phyloP scores from a whole-genome alignment of 345 rosid species.

The Corymbia maculata region DNA sequence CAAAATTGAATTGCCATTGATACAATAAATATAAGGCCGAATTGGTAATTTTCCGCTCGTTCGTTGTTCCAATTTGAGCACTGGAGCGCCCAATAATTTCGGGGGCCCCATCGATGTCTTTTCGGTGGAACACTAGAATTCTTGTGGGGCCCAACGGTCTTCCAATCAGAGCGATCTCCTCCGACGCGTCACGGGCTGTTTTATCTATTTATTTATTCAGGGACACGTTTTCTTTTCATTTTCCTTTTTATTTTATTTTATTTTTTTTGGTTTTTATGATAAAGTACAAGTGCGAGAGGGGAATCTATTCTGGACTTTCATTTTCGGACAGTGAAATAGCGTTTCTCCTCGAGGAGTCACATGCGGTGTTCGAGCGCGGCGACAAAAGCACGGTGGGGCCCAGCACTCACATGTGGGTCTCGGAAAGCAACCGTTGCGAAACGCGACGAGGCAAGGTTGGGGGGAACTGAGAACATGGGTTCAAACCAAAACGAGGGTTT shows the following conservation, averaged over 20 bases:
- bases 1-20: not conserved
- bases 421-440: not conserved
- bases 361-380: not conserved
- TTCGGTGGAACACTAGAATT: not conserved
- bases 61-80: not conserved
- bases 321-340: not conserved
- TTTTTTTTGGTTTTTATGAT: not conserved
- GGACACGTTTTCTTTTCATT: not conserved
- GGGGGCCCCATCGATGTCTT: not conserved
- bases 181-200: not conserved
- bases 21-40: not conserved
- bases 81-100: not conserved
- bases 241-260: not conserved
- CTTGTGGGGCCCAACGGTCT: not conserved
- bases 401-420: not conserved
- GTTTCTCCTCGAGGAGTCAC: not conserved
- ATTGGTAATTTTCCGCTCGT: not conserved
- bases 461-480: not conserved
- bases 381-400: conserved; percentile 1
- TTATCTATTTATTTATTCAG: not conserved
- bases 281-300: not conserved
- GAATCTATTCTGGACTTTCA: not conserved
- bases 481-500: not conserved
- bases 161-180: not conserved
- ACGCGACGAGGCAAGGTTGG: not conserved